Evolutionary conservation across 148 eudicot genomes (phyloP), one percentile per base, ranked within the genome.

Genomic region (Camellia granthamiana): DNA sequence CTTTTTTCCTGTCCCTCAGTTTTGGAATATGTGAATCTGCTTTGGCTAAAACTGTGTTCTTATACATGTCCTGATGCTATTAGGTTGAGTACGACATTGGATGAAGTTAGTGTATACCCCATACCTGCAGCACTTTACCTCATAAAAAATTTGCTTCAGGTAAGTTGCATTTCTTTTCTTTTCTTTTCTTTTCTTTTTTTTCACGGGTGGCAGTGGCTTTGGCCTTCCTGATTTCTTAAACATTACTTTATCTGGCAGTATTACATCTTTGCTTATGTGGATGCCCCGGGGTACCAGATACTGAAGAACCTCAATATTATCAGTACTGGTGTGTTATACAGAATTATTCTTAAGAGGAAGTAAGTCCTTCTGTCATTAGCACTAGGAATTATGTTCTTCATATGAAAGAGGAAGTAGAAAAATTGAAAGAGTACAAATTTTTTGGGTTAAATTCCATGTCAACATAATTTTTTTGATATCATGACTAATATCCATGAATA

Each of bases 231-330:
- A 72, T 82, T 61, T 62, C 77, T 84, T 73, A 79, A 55, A 16
- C 30, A 74, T 79, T 23, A 52, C 14, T 83, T 47, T 70, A 63
- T 66, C 41, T 83, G 83, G 87, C 97, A 96, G 99, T 96, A 93
- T 85, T 96, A 96, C 87, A 96, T 96, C 83, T 96, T 96, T 86
- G 98, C 97, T 49, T 96, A 96, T 78, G 98, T 96, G 85, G 99
- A 96, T 91, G 99, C 99, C 83, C 99, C 99, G 10, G 99, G 98
- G 49, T 96, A 96, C 88, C 99, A 96, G 81, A 92, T 96, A 88
- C 79, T 96, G 89, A 96, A 96, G 93, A 96, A 96, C 83, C 82
- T 96, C 47, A 96, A 96, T 76, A 96, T 96, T 67, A 92, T 96
- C 77, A 96, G 97, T 84, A 96, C 99, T 8, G 99, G 99, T 69